A percentile compares a stretch with the other conserved stretches of the same genome.
phyloP scores from a whole-genome alignment of 139 green algal genomes.

The Trebouxia sp. region DNA sequence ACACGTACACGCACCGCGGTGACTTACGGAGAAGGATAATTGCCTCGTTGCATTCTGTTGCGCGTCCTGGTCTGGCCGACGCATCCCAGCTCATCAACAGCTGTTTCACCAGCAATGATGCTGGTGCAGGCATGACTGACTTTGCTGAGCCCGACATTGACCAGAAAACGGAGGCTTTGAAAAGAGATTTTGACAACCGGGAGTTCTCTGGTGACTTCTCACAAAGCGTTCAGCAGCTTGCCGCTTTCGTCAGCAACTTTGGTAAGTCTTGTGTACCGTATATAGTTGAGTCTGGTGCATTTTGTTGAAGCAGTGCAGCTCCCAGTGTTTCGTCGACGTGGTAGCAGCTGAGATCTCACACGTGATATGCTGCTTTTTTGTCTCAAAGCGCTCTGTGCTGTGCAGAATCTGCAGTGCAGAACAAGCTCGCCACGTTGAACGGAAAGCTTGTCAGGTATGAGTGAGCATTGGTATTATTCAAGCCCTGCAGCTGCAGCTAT shows the following conservation, averaged over 20 bases:
- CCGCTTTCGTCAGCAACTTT: constrained; percentile 1
- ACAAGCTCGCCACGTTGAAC: constrained; percentile 3
- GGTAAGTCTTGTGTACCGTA: not conserved
- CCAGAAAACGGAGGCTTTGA: not conserved
- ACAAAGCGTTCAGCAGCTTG: not conserved
- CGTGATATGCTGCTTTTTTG: not conserved
- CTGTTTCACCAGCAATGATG: not conserved
- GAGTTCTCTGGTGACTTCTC: constrained; percentile 4
- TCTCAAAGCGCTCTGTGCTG: too few relatives aligned
- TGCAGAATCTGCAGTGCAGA: constrained; percentile 9
- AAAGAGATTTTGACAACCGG: constrained; percentile 14
- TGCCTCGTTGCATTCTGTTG: constrained; percentile 9
- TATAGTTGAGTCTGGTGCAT: too few relatives aligned
- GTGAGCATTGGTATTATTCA: not conserved
- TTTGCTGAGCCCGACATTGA: not conserved
- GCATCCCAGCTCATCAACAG: too few relatives aligned
- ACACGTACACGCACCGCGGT: not conserved
- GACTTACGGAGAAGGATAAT: too few relatives aligned
- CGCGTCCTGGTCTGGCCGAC: too few relatives aligned
- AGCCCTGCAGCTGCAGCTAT: not conserved
- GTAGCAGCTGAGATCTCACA: not conserved
- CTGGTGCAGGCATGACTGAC: not conserved
- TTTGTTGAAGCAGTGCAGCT: too few relatives aligned
- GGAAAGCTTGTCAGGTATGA: constrained; percentile 2
- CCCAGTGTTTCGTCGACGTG: not conserved